Conservation (phyloP, 2,329 filamentous ascomycete genomes). For the Scopulariopsis brevicaulis region DNA sequence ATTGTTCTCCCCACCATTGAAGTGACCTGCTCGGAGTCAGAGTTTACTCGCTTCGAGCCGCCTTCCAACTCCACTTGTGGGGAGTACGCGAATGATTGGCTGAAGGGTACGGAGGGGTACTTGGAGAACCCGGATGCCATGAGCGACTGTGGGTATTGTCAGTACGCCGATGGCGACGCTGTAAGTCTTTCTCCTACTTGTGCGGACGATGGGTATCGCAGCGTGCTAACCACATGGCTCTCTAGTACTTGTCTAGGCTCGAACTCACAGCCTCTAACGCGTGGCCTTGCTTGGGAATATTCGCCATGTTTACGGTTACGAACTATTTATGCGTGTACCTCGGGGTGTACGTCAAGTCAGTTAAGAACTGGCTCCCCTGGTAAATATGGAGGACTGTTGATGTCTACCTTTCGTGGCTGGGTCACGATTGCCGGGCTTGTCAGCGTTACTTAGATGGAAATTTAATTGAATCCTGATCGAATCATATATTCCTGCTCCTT, state of each 20-base stretch:
- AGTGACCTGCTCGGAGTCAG: conserved; percentile 31
- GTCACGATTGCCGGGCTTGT: too few species aligned
- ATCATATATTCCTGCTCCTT: too few species aligned
- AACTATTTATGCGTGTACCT: conserved; percentile 67
- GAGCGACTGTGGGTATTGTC: conserved; percentile 5
- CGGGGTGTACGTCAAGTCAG: conserved; percentile 65
- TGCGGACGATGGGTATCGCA: conserved; percentile 40
- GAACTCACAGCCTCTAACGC: not conserved
- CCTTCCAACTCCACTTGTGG: conserved; percentile 1
- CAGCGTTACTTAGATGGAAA: too few species aligned
- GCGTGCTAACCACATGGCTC: conserved; percentile 31
- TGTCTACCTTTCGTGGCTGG: too few species aligned
- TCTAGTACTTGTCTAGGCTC: conserved; percentile 49
- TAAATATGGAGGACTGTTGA: not conserved
- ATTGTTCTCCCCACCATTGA: conserved; percentile 42
- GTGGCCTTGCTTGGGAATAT: conserved; percentile 47
- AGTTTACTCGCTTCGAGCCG: conserved; percentile 1
- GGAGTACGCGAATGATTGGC: not conserved
- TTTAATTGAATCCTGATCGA: too few species aligned
- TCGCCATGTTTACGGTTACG: conserved; percentile 56
- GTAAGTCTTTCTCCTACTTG: not conserved
- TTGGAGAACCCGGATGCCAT: conserved; percentile 6
- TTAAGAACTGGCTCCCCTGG: conserved; percentile 45
- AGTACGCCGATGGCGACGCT: conserved; percentile 40
- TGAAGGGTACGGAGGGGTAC: conserved; percentile 3